These are phyloP conservation scores for Starmerella khaoyaiensis DNA, from an alignment of 805 yeast genomes.

Conservation along the genomic window DNA sequence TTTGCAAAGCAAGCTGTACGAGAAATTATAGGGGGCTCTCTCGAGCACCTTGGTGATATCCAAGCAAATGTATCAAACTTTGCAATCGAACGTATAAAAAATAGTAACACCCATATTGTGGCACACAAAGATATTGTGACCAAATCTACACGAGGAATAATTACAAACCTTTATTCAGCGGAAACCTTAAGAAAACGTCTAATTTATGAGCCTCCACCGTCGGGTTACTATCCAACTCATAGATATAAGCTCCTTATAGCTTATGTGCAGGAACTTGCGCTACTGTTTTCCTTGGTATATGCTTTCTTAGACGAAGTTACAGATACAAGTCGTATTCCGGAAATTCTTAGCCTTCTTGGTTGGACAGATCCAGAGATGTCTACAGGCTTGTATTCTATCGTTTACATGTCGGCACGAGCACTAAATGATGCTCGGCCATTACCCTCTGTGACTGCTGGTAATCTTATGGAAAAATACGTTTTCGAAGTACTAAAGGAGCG, in stretches of 20 bases:
- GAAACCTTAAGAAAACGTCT: slow-evolving; percentile 18
- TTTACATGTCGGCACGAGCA: slow-evolving; percentile 27
- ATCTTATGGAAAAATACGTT: slow-evolving; percentile 14
- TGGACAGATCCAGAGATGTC: slow-evolving; percentile 24
- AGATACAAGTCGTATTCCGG: slow-evolving; percentile 20
- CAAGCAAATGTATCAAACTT: slow-evolving; percentile 25
- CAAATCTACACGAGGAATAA: slow-evolving; percentile 14
- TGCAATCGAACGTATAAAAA: slow-evolving; percentile 22
- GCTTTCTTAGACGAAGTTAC: slow-evolving; percentile 23
- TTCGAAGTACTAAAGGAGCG: slow-evolving; percentile 1
- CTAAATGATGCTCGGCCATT: slow-evolving; percentile 24
- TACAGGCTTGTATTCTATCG: slow-evolving; percentile 24
- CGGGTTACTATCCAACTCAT: slow-evolving; percentile 27
- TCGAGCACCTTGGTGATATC: slow-evolving; percentile 23
- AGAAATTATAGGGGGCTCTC: slow-evolving; percentile 20
- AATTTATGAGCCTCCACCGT: slow-evolving; percentile 28
- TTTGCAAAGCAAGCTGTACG: slow-evolving; percentile 27
- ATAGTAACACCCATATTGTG: slow-evolving; percentile 19
- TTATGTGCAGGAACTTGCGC: slow-evolving; percentile 21
- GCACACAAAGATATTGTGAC: slow-evolving; percentile 21
- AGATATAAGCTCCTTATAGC: slow-evolving; percentile 24
- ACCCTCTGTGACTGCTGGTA: slow-evolving; percentile 27
- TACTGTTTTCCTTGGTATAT: slow-evolving; percentile 22
- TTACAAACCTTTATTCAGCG: slow-evolving; percentile 18
- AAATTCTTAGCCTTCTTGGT: slow-evolving; percentile 22